Evolutionary conservation across 768 basidiomycete genomes (phyloP).

Genomic region (Polyporus arcularius): DNA sequence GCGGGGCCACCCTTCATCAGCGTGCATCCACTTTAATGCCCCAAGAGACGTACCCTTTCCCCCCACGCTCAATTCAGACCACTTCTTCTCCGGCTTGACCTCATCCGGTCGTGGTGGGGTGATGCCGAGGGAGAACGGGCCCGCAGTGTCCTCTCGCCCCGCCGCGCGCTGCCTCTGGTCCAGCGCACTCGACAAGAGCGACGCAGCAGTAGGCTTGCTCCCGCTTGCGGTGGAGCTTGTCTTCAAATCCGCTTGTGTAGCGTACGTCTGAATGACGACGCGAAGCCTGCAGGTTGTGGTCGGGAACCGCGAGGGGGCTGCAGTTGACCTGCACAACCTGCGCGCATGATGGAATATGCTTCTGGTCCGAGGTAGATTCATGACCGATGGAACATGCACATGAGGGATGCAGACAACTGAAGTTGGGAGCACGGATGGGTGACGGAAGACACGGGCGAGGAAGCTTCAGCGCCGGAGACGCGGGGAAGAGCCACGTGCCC

Average conservation of each 20-base stretch:
- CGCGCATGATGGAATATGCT: slow-evolving; percentile 5
- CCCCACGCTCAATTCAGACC: slow-evolving; percentile 74
- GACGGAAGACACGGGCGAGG: too few species aligned
- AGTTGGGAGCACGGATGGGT: background rate
- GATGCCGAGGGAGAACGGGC: slow-evolving; percentile 78
- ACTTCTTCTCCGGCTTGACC: slow-evolving; percentile 64
- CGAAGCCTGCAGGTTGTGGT: background rate
- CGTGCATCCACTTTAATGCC: background rate
- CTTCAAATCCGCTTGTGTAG: slow-evolving; percentile 38
- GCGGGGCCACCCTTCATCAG: background rate
- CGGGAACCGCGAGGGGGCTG: background rate
- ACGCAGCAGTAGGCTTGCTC: slow-evolving; percentile 30
- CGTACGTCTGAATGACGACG: slow-evolving; percentile 34
- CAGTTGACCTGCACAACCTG: background rate
- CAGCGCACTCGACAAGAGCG: slow-evolving; percentile 63
- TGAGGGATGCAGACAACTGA: background rate
- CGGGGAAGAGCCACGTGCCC: slow-evolving; percentile 8
- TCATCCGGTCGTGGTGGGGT: slow-evolving; percentile 54
- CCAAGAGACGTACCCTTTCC: slow-evolving; percentile 64
- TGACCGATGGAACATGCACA: background rate
- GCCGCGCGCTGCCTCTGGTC: slow-evolving; percentile 52
- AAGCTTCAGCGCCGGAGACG: background rate
- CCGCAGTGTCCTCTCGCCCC: slow-evolving; percentile 58
- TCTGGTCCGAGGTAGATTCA: slow-evolving; percentile 15
- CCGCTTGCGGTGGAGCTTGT: background rate